Evolutionary conservation across 2,329 filamentous ascomycete genomes (phyloP).

Genomic region (Ceratocystis variospora): DNA sequence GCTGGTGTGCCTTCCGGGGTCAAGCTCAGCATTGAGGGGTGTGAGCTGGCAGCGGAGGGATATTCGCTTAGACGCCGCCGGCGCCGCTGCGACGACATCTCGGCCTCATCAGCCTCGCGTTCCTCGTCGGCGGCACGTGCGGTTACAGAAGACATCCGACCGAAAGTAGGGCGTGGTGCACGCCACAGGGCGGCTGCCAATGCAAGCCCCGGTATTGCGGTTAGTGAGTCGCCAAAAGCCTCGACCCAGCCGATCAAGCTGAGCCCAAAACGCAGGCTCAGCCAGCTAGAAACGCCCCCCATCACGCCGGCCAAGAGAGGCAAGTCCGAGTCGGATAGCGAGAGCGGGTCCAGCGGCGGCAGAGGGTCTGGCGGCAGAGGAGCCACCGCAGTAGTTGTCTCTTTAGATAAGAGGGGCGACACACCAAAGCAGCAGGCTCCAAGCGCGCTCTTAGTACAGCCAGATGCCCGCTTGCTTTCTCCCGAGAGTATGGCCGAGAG

Average conservation of each 20-base stretch:
- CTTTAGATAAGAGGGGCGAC: neutral
- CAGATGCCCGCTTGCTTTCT: neutral
- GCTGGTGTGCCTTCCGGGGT: constrained; percentile 22
- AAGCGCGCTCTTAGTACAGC: neutral
- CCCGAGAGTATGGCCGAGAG: neutral
- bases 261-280: constrained; percentile 14
- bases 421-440: neutral
- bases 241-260: neutral
- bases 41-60: constrained; percentile 31
- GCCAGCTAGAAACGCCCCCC: constrained; percentile 7
- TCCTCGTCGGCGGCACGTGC: constrained; percentile 34
- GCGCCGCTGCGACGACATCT: constrained; percentile 33
- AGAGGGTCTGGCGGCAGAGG: neutral
- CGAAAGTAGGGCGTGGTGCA: constrained; percentile 29
- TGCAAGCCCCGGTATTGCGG: neutral
- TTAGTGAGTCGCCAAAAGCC: neutral
- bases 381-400: neutral
- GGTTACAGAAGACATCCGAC: constrained; percentile 40
- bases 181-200: neutral
- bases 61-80: constrained; percentile 45
- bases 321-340: constrained; percentile 17
- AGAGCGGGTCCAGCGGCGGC: neutral
- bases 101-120: constrained; percentile 34
- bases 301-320: constrained; percentile 13
- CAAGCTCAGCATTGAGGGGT: constrained; percentile 39